Evolutionary conservation across 2,329 filamentous ascomycete species (phyloP).

Genomic region (Exophiala aquamarina): DNA sequence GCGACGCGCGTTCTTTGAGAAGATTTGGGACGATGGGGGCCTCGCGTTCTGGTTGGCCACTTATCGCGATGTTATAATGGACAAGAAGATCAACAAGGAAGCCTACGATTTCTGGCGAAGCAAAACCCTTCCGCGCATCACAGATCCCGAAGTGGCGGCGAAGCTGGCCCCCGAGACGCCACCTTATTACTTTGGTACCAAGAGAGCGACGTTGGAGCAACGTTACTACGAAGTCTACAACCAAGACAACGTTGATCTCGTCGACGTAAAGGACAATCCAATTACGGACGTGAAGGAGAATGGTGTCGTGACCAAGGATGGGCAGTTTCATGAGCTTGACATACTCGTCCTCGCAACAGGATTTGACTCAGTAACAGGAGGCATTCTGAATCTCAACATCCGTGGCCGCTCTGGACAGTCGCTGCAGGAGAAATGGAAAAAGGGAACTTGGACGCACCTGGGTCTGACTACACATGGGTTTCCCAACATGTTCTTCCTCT

Average conservation of each 20-base stretch:
- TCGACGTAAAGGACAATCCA: slow-evolving; percentile 42
- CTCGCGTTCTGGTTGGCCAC: slow-evolving; percentile 51
- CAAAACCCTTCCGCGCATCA: slow-evolving; percentile 51
- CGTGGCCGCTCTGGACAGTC: slow-evolving; percentile 31
- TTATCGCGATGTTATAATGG: slow-evolving; percentile 53
- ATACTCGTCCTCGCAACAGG: slow-evolving; percentile 43
- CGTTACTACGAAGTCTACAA: slow-evolving; percentile 53
- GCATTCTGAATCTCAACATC: slow-evolving; percentile 41
- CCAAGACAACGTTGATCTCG: slow-evolving; percentile 45
- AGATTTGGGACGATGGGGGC: slow-evolving; percentile 51
- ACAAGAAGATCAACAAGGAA: slow-evolving; percentile 50
- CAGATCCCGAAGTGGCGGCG: slow-evolving; percentile 49
- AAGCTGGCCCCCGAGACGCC: slow-evolving; percentile 53
- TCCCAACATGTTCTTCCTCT: slow-evolving; percentile 53
- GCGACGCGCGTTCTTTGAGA: slow-evolving; percentile 52
- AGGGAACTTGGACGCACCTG: slow-evolving; percentile 38
- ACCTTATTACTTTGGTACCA: slow-evolving; percentile 57
- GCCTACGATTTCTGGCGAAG: slow-evolving; percentile 57
- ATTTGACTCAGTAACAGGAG: slow-evolving; percentile 43
- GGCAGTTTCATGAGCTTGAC: slow-evolving; percentile 39
- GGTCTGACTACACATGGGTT: slow-evolving; percentile 41
- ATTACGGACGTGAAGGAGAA: slow-evolving; percentile 40
- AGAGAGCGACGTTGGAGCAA: slow-evolving; percentile 49
- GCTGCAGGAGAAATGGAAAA: slow-evolving; percentile 6
- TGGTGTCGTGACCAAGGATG: slow-evolving; percentile 41